These are phyloP conservation scores for Rhododendron molle DNA, from an alignment of 148 eudicot genomes.

Conservation along the genomic window DNA sequence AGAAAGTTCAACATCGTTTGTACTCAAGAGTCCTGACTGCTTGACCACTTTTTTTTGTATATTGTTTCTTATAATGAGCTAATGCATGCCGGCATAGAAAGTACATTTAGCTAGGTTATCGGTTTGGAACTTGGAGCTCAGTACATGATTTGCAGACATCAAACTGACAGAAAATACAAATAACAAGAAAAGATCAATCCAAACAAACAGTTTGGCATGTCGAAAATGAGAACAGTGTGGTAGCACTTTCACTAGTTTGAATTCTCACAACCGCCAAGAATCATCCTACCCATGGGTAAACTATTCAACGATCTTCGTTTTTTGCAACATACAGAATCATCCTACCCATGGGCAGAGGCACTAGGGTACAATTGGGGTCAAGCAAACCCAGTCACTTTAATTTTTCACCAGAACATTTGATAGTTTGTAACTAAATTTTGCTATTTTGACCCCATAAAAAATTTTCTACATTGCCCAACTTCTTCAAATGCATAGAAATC, in stretches of 20 bases:
- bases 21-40: not conserved
- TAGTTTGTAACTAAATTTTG: too few relatives aligned
- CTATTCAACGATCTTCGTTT: not conserved
- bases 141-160: not conserved
- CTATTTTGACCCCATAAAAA: too few relatives aligned
- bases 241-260: not conserved
- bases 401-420: too few relatives aligned
- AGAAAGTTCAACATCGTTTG: not conserved
- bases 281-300: too few relatives aligned
- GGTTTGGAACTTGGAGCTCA: not conserved
- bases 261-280: not conserved
- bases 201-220: not conserved
- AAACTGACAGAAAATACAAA: not conserved
- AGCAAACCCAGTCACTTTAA: too few relatives aligned
- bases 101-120: not conserved
- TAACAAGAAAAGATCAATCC: not conserved
- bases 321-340: not conserved
- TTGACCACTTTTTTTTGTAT: too few relatives aligned
- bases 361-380: too few relatives aligned
- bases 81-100: not conserved
- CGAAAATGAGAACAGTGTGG: not conserved
- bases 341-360: too few relatives aligned
- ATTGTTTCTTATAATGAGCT: not conserved
- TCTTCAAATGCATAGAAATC: too few relatives aligned
- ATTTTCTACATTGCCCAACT: too few relatives aligned